Conservation (phyloP, 2,329 filamentous ascomycete species). For the Cordyceps fumosorosea region DNA sequence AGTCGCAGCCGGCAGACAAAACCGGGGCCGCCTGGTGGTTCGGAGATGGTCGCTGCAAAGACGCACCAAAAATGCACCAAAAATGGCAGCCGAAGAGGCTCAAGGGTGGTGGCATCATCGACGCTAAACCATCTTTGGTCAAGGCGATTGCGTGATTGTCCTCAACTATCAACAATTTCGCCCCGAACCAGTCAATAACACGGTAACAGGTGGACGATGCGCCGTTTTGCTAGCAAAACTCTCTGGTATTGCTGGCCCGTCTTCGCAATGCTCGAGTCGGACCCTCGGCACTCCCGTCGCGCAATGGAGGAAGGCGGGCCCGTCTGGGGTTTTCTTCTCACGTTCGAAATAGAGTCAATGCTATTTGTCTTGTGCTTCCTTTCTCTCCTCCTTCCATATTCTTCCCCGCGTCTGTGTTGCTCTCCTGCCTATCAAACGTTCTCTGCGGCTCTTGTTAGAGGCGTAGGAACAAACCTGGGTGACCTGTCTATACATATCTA, state of each 20-base stretch:
- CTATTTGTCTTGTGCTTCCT: conserved; percentile 3
- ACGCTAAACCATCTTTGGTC: conserved; percentile 25
- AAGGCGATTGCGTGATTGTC: conserved; percentile 35
- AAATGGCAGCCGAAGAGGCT: conserved; percentile 4
- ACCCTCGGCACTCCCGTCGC: conserved; percentile 1
- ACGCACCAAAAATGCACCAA: conserved; percentile 1
- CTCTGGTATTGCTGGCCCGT: conserved; percentile 15
- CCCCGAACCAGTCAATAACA: background rate
- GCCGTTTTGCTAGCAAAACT: background rate
- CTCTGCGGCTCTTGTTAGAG: background rate
- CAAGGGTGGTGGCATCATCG: conserved; percentile 14
- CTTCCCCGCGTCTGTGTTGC: background rate
- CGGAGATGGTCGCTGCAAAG: conserved; percentile 3
- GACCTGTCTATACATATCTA: background rate
- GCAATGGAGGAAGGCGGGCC: conserved; percentile 2
- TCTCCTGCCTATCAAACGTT: background rate
- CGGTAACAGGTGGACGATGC: background rate
- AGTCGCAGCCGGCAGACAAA: conserved; percentile 1
- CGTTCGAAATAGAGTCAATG: conserved; percentile 4
- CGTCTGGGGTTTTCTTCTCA: background rate
- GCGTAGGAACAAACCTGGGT: background rate
- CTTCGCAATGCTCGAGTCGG: conserved; percentile 12
- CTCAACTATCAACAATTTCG: conserved; percentile 31
- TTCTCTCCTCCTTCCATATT: background rate
- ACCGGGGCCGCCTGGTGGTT: background rate